Evolutionary conservation across 2,329 filamentous ascomycete species (phyloP).

Genomic region (Aspergillus versicolor): DNA sequence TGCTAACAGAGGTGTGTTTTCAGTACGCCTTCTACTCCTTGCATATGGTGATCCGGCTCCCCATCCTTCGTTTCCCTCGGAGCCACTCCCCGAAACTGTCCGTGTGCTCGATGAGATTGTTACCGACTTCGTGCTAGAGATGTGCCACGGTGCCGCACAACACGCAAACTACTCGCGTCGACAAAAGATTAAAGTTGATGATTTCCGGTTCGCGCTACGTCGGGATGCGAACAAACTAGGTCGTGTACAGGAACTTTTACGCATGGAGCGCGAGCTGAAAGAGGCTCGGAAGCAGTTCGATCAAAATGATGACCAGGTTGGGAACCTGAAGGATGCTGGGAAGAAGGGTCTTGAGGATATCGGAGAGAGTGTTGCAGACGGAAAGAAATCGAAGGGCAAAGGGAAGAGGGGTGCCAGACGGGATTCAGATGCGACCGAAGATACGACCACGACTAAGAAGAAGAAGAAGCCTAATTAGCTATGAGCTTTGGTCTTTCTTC

Average conservation of each 20-base stretch:
- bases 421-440: constrained; percentile 37
- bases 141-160: constrained; percentile 84
- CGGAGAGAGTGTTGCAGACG: constrained; percentile 25
- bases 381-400: constrained; percentile 39
- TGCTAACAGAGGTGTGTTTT: background rate
- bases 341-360: constrained; percentile 35
- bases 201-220: constrained; percentile 92
- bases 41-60: constrained; percentile 47
- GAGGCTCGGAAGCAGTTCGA: constrained; percentile 66
- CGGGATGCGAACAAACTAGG: constrained; percentile 83
- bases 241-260: constrained; percentile 82
- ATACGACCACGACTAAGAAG: constrained; percentile 29
- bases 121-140: constrained; percentile 93
- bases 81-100: constrained; percentile 79
- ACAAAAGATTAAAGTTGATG: constrained; percentile 96
- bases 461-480: constrained; percentile 30
- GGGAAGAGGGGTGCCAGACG: constrained; percentile 33
- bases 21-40: constrained; percentile 44
- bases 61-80: constrained; percentile 65
- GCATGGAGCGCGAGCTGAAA: constrained; percentile 84
- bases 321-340: constrained; percentile 35
- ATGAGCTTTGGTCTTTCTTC: background rate
- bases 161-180: constrained; percentile 82
- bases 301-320: constrained; percentile 45
- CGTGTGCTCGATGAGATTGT: constrained; percentile 90